Evolutionary conservation across 139 green algal genomes (phyloP).

Genomic region (Coccomyxa sp.): DNA sequence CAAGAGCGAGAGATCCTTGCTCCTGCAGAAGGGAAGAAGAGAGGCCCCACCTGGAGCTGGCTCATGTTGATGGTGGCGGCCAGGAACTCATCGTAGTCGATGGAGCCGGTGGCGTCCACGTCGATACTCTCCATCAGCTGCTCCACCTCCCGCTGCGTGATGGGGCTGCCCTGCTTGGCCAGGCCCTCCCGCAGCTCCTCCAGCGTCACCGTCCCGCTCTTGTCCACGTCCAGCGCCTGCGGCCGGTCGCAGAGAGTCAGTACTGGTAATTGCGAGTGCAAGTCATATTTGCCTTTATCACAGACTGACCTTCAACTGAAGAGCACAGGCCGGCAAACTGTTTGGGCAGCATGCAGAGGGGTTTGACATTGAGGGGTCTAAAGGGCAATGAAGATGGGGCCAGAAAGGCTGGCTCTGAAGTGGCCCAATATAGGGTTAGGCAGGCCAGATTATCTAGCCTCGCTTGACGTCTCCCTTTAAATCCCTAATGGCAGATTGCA

Average conservation of each 20-base stretch:
- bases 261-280: too few species aligned
- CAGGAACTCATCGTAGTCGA: slow-evolving; percentile 94
- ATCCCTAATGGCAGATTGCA: too few species aligned
- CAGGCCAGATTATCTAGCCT: too few species aligned
- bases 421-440: too few species aligned
- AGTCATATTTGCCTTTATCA: too few species aligned
- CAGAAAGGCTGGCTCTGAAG: too few species aligned
- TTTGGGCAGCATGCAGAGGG: slow-evolving; percentile 70
- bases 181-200: slow-evolving; percentile 81
- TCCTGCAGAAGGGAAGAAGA: not conserved
- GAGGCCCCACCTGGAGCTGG: slow-evolving; percentile 42
- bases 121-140: slow-evolving; percentile 75
- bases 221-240: slow-evolving; percentile 83
- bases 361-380: slow-evolving; percentile 90
- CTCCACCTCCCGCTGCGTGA: slow-evolving; percentile 60
- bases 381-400: too few species aligned
- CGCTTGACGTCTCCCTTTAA: too few species aligned
- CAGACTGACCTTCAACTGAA: slow-evolving; percentile 74
- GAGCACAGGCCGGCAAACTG: slow-evolving; percentile 88
- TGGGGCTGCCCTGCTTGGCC: slow-evolving; percentile 59
- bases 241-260: too few species aligned
- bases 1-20: not conserved
- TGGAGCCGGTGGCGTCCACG: slow-evolving; percentile 74
- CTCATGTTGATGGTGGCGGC: slow-evolving; percentile 79
- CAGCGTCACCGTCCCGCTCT: slow-evolving; percentile 86